Evolutionary conservation across 768 basidiomycete species (phyloP), one percentile per base, ranked within the genome.

Genomic region (Hericium erinaceus): DNA sequence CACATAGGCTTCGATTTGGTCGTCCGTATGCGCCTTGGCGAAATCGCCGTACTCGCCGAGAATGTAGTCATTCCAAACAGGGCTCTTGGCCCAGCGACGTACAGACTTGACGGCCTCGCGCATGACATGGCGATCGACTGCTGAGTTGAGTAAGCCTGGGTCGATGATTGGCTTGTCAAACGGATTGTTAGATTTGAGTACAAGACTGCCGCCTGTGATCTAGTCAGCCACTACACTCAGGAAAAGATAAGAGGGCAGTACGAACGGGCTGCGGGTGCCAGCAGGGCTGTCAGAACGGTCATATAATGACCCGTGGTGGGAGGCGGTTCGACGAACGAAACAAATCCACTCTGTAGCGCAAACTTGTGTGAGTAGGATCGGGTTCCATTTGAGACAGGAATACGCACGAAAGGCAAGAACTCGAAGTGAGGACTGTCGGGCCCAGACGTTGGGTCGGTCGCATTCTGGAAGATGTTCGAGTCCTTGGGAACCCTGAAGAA

Each of bases 131-230:
- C 55, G 44, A 18, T 59, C 58, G 39, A 55, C 44, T 13, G 8
- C 16, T 2, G 58, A 39, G 54, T 40, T 44, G 46, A 59, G 58
- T 9, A 59, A 33, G 20, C 52, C 57, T 9, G 65, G 66, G 60
- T 71, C 63, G 52, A 71, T 67, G 6, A 61, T 20, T 2, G 70
- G 70, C 4, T 40, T 37, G 44, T 56, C 64, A 58, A 68, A 67
- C 0, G 68, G 65, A 54, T 67, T 58, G 18, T 52, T 56, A 1
- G 63, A 65, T 13, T 56, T 48, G 26, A 71, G 64, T 6, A 57
- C 62, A 11, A 71, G 56, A 39, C 65, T 60, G 12, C 69, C 69
- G 52, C 63, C 66, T 66, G 55, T 6, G 9, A 33, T 33, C 33
- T 33, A 33, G 33, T 33, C 33, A 33, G 33, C 33, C 33, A 33